Evolutionary conservation across 345 rosid species (phyloP), one percentile per base, ranked within the genome.

Genomic region (Eucalyptus polyanthemos): DNA sequence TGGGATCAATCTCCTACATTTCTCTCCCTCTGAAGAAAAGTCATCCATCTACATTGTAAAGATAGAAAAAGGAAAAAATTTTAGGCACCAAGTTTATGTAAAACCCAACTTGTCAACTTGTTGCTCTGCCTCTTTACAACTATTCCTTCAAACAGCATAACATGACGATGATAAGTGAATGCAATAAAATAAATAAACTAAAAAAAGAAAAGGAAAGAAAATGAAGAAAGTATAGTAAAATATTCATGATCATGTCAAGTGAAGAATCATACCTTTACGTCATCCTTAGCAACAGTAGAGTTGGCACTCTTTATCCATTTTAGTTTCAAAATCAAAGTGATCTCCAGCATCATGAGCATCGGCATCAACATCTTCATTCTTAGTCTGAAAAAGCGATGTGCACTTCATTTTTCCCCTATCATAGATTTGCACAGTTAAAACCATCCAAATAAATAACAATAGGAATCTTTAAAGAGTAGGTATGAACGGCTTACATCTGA

Each of bases 351-450:
- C 92, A 3, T 90, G 90, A 37, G 90, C 86, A 13, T 91, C 90
- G 19, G 72, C 91, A 42, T 80, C 90, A 45, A 89, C 93, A n/a
- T 89, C 93, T 21, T 87, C 91, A 49, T 92, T 93, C 9, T 92
- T 92, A 5, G 88, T n/a, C 85, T 37, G 80, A 21, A 11, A 31
- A 5, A 24, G 13, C 0, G 7, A 62, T 62, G 69, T 29, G 69
- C 69, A 54, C 60, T 54, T 54, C 60, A 10, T 45, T 54, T 54
- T 54, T 22, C 5, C 27, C 12, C 60, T 3, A 9, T 54, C 11
- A 22, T 54, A 40, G 19, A 34, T 50, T 15, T 37, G 40, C 86
- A 80, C 10, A 9, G 50, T 60, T 88, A 88, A 31, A 56, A 51
- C n/a, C 69, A 16, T 27, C 49, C 60, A 51, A 53, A 50, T 34